Base-by-base conservation (phyloP, 306 rosid species). In the Ziziphus jujuba region DNA sequence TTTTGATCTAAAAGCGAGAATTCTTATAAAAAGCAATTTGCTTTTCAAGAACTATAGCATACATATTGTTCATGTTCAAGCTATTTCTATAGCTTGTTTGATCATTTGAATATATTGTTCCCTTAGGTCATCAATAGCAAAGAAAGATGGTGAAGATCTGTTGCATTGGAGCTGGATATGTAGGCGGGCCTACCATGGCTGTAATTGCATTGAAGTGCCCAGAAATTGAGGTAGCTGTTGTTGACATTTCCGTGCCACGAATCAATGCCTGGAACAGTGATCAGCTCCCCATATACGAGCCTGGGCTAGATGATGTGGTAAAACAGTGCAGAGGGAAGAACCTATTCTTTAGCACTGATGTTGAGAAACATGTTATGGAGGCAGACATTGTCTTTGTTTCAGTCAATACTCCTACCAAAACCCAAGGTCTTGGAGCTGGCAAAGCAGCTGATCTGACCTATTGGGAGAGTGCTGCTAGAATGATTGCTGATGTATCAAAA, bases 161-260 rank as follows among this genome's bases (percentile, higher is more conserved):
- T 54, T 91, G 97, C 78, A 88, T 91, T 71, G 97, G 97, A 38
- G 97, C 97, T 24, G 97, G 97, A 31, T 91, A 91, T 68, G 97
- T 91, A 0, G 97, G 97, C 56, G 97, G 97, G 23, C 97, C 97
- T 31, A 91, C 97, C 74, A 89, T 91, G 97, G 97, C 97, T 20
- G 96, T 91, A 76, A 91, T 76, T 58, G 81, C 81, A 40, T 55
- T 63, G 3, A 76, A 76, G 69, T 76, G 81, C 76, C 81, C 81
- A 0, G 76, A 57, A 58, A 70, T 76, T 53, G 81, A 76, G 59
- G 81, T 76, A 31, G 81, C 72, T 2, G 81, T 76, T 56, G 81
- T 76, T 15, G 81, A 76, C 61, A 76, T 76, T 67, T 76, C 81
- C 11, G 81, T 57, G 65, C 16, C 81, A 0, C 58, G 81, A 22